phyloP scores from a whole-genome alignment of 352 stramenopile genomes.

The Pythium aristosporum region DNA sequence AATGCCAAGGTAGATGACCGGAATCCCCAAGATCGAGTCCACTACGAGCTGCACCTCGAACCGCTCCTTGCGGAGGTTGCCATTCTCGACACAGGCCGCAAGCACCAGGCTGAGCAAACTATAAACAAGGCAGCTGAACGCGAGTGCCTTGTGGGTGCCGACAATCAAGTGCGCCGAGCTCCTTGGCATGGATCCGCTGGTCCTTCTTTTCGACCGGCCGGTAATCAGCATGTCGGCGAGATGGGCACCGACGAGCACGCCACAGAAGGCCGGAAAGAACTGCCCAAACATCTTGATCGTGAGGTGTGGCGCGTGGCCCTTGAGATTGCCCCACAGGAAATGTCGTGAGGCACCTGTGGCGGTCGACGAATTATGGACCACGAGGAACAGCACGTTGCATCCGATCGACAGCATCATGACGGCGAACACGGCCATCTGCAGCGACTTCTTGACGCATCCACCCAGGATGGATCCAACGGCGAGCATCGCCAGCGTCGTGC shows the following conservation, averaged over 20 bases:
- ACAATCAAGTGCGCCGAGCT: conserved; percentile 35
- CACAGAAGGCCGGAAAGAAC: conserved; percentile 49
- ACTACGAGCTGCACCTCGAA: conserved; percentile 46
- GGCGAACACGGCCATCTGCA: conserved; percentile 38
- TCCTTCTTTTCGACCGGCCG: neutral
- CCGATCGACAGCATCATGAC: conserved; percentile 35
- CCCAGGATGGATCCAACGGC: conserved; percentile 18
- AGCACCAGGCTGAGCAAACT: conserved; percentile 34
- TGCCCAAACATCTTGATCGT: conserved; percentile 38
- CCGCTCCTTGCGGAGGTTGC: conserved; percentile 29
- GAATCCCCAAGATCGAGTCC: conserved; percentile 43
- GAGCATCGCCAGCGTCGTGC: conserved; percentile 30
- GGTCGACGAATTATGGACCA: conserved; percentile 26
- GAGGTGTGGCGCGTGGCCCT: conserved; percentile 12
- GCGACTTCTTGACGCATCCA: conserved; percentile 21
- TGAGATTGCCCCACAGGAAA: conserved; percentile 34
- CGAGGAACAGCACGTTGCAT: conserved; percentile 39
- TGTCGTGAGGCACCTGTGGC: conserved; percentile 32
- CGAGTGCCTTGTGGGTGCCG: conserved; percentile 43
- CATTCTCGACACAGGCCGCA: conserved; percentile 31
- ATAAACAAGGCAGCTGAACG: conserved; percentile 37
- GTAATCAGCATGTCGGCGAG: conserved; percentile 32
- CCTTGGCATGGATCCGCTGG: neutral
- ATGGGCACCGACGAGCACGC: conserved; percentile 36
- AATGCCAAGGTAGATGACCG: conserved; percentile 44